These are phyloP conservation scores for Aspergillus novofumigatus DNA, from an alignment of 2,329 filamentous ascomycete genomes.

Conservation along the genomic window DNA sequence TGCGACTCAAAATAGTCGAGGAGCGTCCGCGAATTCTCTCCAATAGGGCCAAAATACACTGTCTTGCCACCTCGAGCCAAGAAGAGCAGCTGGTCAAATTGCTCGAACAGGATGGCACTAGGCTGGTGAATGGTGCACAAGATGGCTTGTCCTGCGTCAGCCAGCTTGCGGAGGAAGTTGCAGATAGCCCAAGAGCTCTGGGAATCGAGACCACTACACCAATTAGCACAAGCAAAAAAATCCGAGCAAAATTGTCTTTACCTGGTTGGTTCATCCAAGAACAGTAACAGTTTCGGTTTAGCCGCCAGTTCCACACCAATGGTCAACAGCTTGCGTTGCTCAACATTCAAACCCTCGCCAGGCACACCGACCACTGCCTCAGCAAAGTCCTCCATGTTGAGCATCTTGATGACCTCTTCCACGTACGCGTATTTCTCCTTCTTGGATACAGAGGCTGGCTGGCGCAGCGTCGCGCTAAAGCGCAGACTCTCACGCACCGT, in stretches of 20 bases:
- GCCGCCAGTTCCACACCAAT: conserved; percentile 92
- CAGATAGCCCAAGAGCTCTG: conserved; percentile 90
- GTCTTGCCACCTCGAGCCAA: conserved; percentile 61
- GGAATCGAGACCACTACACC: conserved; percentile 69
- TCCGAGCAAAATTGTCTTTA: background rate
- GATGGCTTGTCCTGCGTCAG: conserved; percentile 80
- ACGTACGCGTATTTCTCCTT: conserved; percentile 80
- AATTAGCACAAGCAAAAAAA: background rate
- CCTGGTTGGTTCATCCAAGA: conserved; percentile 85
- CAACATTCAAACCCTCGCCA: conserved; percentile 65
- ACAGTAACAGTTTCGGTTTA: conserved; percentile 79
- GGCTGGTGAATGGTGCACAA: conserved; percentile 94
- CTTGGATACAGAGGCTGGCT: conserved; percentile 66
- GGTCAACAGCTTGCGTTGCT: conserved; percentile 69
- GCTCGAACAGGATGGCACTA: conserved; percentile 83
- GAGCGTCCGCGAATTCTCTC: conserved; percentile 52
- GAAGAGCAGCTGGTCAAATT: conserved; percentile 63
- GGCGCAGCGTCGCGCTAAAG: conserved; percentile 80
- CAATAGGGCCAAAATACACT: conserved; percentile 65
- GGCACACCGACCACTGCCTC: conserved; percentile 84
- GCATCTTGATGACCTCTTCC: conserved; percentile 78
- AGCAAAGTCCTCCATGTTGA: conserved; percentile 84
- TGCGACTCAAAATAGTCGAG: conserved; percentile 61
- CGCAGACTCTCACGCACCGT: conserved; percentile 83
- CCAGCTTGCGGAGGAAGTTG: conserved; percentile 77